Base-by-base conservation (phyloP, 345 rosid genomes). In the Syzygium aqueum region DNA sequence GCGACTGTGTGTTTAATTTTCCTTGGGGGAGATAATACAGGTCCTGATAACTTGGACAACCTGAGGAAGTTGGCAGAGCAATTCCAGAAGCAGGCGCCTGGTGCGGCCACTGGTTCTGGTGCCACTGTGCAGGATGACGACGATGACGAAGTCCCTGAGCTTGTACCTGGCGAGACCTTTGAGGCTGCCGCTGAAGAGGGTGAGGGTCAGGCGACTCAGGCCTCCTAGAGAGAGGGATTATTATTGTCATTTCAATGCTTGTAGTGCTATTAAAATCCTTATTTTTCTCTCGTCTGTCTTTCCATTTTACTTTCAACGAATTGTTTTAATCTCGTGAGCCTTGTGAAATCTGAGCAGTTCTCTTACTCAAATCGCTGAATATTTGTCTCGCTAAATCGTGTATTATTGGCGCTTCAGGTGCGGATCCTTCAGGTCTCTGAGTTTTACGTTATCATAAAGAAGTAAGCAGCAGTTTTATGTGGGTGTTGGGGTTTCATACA, bases 21-120 rank as follows among this genome's bases (percentile, higher is more conserved):
- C 52, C 25, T 21, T 73, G 49, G 80, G 80, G 80, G 43, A 10
- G 30, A 77, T 54, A 73, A 73, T 90, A 21, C 94, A 97, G 99
- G 99, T n/a, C 95, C 96, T 3, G 98, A 97, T 91, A 95, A 94
- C 93, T 93, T 95, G 94, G 99, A 96, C 89, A 96, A 94, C 91
- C 89, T 97, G 88, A 96, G 94, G 94, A 97, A 95, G 92, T 88
- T 97, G 90, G 99, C 99, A 5, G 99, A 96, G 94, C 98, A 97
- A 91, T 90, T 96, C 90, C 94, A 95, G 94, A 97, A 91, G 92
- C 96, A 94, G 90, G 90, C 86, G 22, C 92, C 96, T 54, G 87
- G 94, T 25, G 91, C 91, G 7, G 84, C 89, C 28, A 89, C 87
- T 4, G 95, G 91, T 73, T 73, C 80, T 30, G 88, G 93, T 7